These are phyloP conservation scores for Sparassis latifolia DNA, from an alignment of 1,284 basidiomycete genomes.

Conservation along the genomic window DNA sequence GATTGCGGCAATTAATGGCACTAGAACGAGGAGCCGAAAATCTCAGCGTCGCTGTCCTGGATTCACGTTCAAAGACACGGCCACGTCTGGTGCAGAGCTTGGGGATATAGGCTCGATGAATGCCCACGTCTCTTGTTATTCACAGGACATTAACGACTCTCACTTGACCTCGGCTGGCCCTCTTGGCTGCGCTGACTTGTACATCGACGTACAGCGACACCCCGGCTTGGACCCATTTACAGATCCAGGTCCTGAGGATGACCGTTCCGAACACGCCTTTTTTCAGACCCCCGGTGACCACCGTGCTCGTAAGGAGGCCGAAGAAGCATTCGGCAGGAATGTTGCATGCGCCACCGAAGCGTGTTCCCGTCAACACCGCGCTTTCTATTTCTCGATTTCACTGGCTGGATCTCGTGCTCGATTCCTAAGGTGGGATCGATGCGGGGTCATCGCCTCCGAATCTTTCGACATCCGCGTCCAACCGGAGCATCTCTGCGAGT, in stretches of 20 bases:
- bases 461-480: constrained; percentile 5
- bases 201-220: constrained; percentile 1
- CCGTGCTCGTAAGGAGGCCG: not conserved
- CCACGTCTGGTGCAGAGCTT: too few relatives aligned
- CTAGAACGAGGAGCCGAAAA: too few relatives aligned
- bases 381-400: constrained; percentile 6
- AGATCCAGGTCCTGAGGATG: not conserved
- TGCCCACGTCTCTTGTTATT: too few relatives aligned
- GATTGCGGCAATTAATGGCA: too few relatives aligned
- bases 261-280: not conserved
- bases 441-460: constrained; percentile 6
- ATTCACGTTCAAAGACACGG: too few relatives aligned
- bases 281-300: not conserved
- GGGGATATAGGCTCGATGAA: too few relatives aligned
- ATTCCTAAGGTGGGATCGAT: constrained; percentile 9
- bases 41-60: too few relatives aligned
- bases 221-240: not conserved
- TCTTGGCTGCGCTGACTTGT: constrained; percentile 4
- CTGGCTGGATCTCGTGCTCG: constrained; percentile 2
- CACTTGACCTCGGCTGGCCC: not conserved
- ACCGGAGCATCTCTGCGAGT: constrained; percentile 5
- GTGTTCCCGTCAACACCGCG: constrained; percentile 7
- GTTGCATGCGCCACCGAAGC: constrained; percentile 5
- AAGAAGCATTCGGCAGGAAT: constrained; percentile 6
- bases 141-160: not conserved